Percentiles rank a stretch among this genome's conserved stretches.
These are phyloP conservation scores for Austroboletus niveus DNA, from an alignment of 1,284 basidiomycete species.

Conservation along the genomic window DNA sequence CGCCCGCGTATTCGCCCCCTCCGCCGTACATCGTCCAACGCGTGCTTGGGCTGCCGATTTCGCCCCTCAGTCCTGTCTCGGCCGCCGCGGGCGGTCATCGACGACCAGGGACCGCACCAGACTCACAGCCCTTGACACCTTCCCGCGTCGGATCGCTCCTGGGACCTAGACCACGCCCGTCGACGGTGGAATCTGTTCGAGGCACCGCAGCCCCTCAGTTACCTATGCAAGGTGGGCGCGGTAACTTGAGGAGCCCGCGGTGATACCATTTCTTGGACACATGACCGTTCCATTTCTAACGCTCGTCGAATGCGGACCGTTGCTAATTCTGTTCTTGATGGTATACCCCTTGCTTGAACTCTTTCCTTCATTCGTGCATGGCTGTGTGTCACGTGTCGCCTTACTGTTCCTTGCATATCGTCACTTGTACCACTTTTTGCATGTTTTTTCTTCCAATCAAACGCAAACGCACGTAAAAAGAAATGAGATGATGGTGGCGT, in stretches of 20 bases:
- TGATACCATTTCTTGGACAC: conserved; percentile 23
- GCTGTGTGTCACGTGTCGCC: conserved; percentile 1
- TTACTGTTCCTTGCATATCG: conserved; percentile 6
- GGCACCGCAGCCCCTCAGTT: conserved; percentile 23
- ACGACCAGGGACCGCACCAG: conserved; percentile 11
- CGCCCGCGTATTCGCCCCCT: conserved; percentile 16
- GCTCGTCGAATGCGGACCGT: not conserved
- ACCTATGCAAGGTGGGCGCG: conserved; percentile 32
- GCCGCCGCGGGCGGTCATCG: not conserved
- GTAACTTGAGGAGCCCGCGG: conserved; percentile 11
- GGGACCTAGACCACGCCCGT: conserved; percentile 31
- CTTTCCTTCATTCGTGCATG: not conserved
- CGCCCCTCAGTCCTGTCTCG: conserved; percentile 20
- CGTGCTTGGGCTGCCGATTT: conserved; percentile 27
- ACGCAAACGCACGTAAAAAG: not conserved
- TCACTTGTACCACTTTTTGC: conserved; percentile 15
- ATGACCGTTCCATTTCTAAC: not conserved
- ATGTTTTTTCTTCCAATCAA: conserved; percentile 6
- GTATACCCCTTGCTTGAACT: conserved; percentile 20
- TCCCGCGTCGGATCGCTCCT: conserved; percentile 26
- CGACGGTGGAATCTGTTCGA: conserved; percentile 20
- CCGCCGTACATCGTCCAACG: conserved; percentile 33
- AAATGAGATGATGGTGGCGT: conserved; percentile 14
- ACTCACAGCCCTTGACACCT: not conserved
- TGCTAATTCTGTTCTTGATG: conserved; percentile 7